These are phyloP conservation scores for Pichia sp. DNA, from an alignment of 1,139 yeast genomes.

Conservation along the genomic window DNA sequence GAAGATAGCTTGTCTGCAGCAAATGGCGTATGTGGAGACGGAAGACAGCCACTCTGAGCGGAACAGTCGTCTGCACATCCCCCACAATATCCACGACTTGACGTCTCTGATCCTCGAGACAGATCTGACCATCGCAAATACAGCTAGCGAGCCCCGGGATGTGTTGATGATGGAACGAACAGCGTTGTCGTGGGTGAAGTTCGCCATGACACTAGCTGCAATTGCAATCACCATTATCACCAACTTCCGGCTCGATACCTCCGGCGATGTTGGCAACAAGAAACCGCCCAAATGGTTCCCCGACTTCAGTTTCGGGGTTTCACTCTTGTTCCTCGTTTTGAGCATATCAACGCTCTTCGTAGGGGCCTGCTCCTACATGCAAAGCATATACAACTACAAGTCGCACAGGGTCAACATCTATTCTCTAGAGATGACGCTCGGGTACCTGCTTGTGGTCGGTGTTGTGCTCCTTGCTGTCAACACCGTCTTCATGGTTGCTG, in stretches of 20 bases:
- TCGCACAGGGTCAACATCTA: conserved; percentile 37
- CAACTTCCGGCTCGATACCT: conserved; percentile 41
- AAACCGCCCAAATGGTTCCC: conserved; percentile 14
- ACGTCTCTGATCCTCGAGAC: conserved; percentile 5
- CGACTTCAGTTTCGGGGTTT: conserved; percentile 31
- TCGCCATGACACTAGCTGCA: conserved; percentile 42
- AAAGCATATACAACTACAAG: conserved; percentile 41
- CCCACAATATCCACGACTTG: background rate
- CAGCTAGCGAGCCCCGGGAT: conserved; percentile 54
- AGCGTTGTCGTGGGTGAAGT: conserved; percentile 45
- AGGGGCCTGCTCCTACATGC: conserved; percentile 40
- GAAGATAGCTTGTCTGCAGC: no score
- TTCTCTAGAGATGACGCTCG: conserved; percentile 35
- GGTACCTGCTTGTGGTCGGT: conserved; percentile 37
- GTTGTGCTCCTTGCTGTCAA: conserved; percentile 38
- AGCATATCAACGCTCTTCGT: conserved; percentile 37
- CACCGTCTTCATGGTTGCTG: conserved; percentile 22
- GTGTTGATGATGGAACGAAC: conserved; percentile 57
- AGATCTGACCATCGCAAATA: conserved; percentile 34
- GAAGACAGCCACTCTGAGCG: background rate
- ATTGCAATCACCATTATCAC: conserved; percentile 46
- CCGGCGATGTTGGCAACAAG: background rate
- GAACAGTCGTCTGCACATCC: background rate
- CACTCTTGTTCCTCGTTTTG: conserved; percentile 30
- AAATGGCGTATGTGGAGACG: background rate